A percentile compares a stretch with the other conserved stretches of the same genome.
Conservation (phyloP, 2,329 filamentous ascomycete genomes). For the Rhinocladiella mackenziei region DNA sequence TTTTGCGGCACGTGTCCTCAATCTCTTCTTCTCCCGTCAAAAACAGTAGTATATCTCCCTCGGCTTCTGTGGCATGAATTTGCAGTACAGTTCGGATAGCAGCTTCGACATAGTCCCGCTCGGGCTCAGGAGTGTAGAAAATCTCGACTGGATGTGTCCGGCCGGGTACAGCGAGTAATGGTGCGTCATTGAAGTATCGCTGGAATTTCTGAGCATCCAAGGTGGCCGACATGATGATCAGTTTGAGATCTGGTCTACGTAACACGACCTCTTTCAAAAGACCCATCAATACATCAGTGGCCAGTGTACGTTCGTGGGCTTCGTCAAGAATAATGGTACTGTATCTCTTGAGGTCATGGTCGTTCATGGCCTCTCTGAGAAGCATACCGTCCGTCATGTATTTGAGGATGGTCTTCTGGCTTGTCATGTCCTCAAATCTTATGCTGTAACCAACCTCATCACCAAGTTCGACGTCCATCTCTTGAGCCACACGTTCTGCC, state of each 20-base stretch:
- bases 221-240: conserved; percentile 98
- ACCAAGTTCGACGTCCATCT: conserved; percentile 89
- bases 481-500: conserved; percentile 92
- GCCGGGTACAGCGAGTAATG: conserved; percentile 87
- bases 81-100: conserved; percentile 91
- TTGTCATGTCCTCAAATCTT: conserved; percentile 94
- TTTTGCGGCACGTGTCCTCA: conserved; percentile 91
- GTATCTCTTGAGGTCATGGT: conserved; percentile 85
- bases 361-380: conserved; percentile 91
- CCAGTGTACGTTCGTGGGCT: conserved; percentile 94
- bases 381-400: conserved; percentile 99
- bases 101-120: conserved; percentile 94
- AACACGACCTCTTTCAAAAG: conserved; percentile 84
- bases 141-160: conserved; percentile 96
- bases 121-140: conserved; percentile 94
- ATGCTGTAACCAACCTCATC: conserved; percentile 98
- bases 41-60: conserved; percentile 92
- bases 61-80: conserved; percentile 87
- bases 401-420: conserved; percentile 85
- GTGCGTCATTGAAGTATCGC: conserved; percentile 91
- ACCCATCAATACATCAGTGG: conserved; percentile 96
- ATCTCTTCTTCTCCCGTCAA: conserved; percentile 98
- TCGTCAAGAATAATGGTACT: conserved; percentile 98
- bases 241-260: conserved; percentile 84
- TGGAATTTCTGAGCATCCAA: conserved; percentile 98